These are phyloP conservation scores for Candida sithepensis DNA, from an alignment of 805 yeast genomes.

Conservation along the genomic window DNA sequence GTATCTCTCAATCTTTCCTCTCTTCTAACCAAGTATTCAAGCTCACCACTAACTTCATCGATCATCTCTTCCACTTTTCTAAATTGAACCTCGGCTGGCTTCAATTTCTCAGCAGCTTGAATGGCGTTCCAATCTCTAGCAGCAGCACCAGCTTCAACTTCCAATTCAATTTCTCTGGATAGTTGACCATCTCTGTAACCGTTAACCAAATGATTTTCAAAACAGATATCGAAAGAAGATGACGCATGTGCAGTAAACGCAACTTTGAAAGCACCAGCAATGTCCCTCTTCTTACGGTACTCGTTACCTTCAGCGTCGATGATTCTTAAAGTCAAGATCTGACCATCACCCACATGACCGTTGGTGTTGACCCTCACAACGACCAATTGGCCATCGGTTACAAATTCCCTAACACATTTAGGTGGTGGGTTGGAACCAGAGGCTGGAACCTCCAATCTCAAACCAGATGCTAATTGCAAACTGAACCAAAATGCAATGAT, in stretches of 20 bases:
- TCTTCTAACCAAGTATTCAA: slow-evolving; percentile 79
- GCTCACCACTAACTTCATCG: slow-evolving; percentile 73
- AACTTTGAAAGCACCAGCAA: slow-evolving; percentile 66
- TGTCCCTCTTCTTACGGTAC: slow-evolving; percentile 70
- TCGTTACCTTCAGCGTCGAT: slow-evolving; percentile 83
- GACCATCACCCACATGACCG: slow-evolving; percentile 86
- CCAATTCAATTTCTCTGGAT: slow-evolving; percentile 77
- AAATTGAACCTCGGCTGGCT: slow-evolving; percentile 88
- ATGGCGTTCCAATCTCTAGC: slow-evolving; percentile 98
- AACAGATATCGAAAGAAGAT: slow-evolving; percentile 88
- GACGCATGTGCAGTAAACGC: slow-evolving; percentile 83
- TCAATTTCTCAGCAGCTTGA: slow-evolving; percentile 88
- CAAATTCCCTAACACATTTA: slow-evolving; percentile 90
- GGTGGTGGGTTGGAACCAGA: slow-evolving; percentile 38
- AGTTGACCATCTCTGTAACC: slow-evolving; percentile 39
- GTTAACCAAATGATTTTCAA: slow-evolving; percentile 56
- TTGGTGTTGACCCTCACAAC: slow-evolving; percentile 75
- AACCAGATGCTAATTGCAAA: slow-evolving; percentile 13
- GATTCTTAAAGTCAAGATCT: slow-evolving; percentile 61
- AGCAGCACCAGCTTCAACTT: slow-evolving; percentile 91
- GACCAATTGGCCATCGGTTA: slow-evolving; percentile 77
- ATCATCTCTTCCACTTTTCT: slow-evolving; percentile 83
- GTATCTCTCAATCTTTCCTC: slow-evolving; percentile 95
- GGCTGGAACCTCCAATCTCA: slow-evolving; percentile 33
- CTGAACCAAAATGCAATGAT: slow-evolving; percentile 8